Base-by-base conservation (phyloP, 768 basidiomycete species). In the Tylopilus balloui region DNA sequence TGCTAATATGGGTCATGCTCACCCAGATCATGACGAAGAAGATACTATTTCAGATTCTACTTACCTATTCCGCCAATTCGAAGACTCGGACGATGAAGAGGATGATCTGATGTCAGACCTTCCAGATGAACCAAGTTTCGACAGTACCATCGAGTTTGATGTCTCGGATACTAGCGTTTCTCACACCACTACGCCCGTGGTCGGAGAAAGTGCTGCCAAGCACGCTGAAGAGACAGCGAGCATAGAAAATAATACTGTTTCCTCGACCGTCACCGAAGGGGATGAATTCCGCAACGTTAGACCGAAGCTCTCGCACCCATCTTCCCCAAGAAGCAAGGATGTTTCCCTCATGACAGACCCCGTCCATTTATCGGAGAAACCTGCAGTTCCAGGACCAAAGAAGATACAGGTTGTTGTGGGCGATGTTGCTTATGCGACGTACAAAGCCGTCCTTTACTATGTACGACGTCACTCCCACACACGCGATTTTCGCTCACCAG, bases 381-480 rank as follows among this genome's bases (percentile, higher is more conserved):
- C 45, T 9, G 27, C n/a, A n/a, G 39, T 64, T 29, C 59, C 60
- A 3, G 78, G 81, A 8, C 80, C 80, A 2, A 70, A 62, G 37
- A 84, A 82, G 64, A 69, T 72, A 42, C 72, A 69, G 25, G 76
- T 84, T 17, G 63, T 80, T 28, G 71, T 85, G 15, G 65, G 69
- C 29, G 83, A 84, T 54, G 79, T 78, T 1, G 75, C 84, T 15
- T 83, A 81, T 64, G 64, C 75, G 20, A 85, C 84, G 1, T 85
- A 82, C 64, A 77, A 72, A 53, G 81, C 82, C 1, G 72, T 84
- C 23, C 70, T 93, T 12, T 92, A 90, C 69, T 93, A 90, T 67
- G 89, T 89, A 57, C 68, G 78, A 64, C 10, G 1, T 39, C 24
- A 21, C 19, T 11, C 34, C 36, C 17, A 29, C 19, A 13, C 19